These are phyloP conservation scores for Auriscalpium microsporum DNA, from an alignment of 768 basidiomycete genomes.

Conservation along the genomic window DNA sequence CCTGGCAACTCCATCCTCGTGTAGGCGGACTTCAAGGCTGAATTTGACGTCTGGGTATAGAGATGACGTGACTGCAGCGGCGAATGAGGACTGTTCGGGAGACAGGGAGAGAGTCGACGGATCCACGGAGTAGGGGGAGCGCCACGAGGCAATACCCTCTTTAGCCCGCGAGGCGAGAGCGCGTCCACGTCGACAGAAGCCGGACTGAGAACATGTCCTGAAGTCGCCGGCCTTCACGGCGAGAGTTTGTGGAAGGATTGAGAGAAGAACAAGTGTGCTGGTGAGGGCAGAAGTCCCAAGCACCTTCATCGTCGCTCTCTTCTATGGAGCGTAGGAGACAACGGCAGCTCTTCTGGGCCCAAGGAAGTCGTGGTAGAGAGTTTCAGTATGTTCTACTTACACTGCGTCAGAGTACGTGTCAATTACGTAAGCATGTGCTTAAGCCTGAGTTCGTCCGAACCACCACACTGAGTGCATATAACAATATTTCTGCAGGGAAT, in stretches of 20 bases:
- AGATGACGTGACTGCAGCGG: conserved; percentile 67
- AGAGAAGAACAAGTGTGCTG: conserved; percentile 23
- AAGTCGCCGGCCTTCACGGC: conserved; percentile 81
- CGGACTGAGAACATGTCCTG: conserved; percentile 90
- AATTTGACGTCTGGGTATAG: conserved; percentile 84
- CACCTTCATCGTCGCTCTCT: conserved; percentile 14
- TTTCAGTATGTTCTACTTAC: too few species aligned
- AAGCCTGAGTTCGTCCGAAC: too few species aligned
- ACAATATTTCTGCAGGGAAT: too few species aligned
- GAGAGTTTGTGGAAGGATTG: conserved; percentile 26
- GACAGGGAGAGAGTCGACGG: conserved; percentile 43
- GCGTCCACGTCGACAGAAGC: conserved; percentile 89
- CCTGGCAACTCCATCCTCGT: conserved; percentile 83
- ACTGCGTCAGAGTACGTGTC: too few species aligned
- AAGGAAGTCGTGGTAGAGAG: too few species aligned
- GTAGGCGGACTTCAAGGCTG: conserved; percentile 72
- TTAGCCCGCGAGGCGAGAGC: conserved; percentile 70
- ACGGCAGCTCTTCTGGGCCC: too few species aligned
- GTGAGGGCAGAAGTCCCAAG: conserved; percentile 1
- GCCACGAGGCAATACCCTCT: conserved; percentile 52
- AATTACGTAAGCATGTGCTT: too few species aligned
- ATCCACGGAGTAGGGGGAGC: conserved; percentile 80
- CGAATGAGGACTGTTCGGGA: conserved; percentile 51
- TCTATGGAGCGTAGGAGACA: background rate
- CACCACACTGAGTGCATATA: too few species aligned